A percentile compares a stretch with the other conserved stretches of the same genome.
These are phyloP conservation scores for Salisapilia sapeloensis DNA, from an alignment of 352 stramenopile genomes.

Conservation along the genomic window DNA sequence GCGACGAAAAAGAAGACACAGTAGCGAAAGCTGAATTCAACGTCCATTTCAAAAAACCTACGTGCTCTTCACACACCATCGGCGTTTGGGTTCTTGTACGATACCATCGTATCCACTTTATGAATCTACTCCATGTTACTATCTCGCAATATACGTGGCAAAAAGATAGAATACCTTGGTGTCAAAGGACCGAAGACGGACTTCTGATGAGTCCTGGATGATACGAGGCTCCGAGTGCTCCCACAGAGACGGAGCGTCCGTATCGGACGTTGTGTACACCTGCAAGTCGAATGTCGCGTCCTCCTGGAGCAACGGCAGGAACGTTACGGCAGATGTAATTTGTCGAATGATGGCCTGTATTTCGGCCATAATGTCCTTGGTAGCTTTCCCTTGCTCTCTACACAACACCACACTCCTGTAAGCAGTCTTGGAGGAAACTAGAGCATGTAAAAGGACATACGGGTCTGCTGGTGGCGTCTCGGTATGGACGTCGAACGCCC, in stretches of 20 bases:
- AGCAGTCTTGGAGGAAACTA: background rate
- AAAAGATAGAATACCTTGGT: slow-evolving; percentile 86
- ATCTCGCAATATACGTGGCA: no score
- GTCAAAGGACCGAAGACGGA: slow-evolving; percentile 96
- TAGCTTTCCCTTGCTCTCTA: slow-evolving; percentile 33
- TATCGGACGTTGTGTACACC: slow-evolving; percentile 96
- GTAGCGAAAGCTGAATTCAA: slow-evolving; percentile 13
- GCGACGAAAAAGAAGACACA: slow-evolving; percentile 64
- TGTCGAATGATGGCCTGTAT: slow-evolving; percentile 99
- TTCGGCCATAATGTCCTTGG: slow-evolving; percentile 94
- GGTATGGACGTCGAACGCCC: slow-evolving; percentile 95
- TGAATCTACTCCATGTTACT: slow-evolving; percentile 68
- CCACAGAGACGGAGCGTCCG: slow-evolving; percentile 90
- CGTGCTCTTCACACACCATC: slow-evolving; percentile 45
- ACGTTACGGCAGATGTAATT: slow-evolving; percentile 98
- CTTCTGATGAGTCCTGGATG: slow-evolving; percentile 95
- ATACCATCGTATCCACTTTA: slow-evolving; percentile 96
- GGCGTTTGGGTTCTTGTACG: slow-evolving; percentile 88
- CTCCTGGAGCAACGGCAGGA: slow-evolving; percentile 96
- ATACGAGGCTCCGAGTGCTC: slow-evolving; percentile 96
- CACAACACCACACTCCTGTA: no score
- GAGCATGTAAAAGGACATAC: slow-evolving; percentile 5
- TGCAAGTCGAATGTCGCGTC: slow-evolving; percentile 97
- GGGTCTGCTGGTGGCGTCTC: slow-evolving; percentile 17
- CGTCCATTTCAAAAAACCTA: no score